Evolutionary conservation across 768 basidiomycete species (phyloP), one percentile per base, ranked within the genome.

Genomic region (Boletus rubroflammeus): DNA sequence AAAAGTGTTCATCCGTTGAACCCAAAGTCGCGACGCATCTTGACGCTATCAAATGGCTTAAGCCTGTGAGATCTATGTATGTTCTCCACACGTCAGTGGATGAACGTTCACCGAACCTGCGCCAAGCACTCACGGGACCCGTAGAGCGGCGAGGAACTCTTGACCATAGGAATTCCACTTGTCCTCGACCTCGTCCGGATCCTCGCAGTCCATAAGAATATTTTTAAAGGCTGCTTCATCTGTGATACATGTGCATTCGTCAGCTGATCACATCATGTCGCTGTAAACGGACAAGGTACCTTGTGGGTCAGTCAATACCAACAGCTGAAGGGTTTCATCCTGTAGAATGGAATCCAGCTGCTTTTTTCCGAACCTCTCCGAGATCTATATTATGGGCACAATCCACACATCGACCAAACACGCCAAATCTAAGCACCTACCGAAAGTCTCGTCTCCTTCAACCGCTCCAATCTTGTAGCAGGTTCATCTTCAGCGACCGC

Each of bases 1-100:
- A 23, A 41, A 10, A 7, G 19, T 4, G 14, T 28, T 65, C 38
- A 68, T 55, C 62, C 68, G 9, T 59, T 51, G 47, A 62, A 78
- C 9, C 64, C 69, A 58, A 70, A 76, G 23, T 67, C 64, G 5
- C 66, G 66, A 35, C 64, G 69, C 52, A 78, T 50, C 34, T 59
- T 57, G 46, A 53, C 49, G 10, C 62, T 48, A 48, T 66, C 63
- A 15, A 73, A 66, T 6, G 48, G 23, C 44, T 57, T 55, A 50
- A 39, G 51, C 3, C 26, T 25, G 8, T 9, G 17, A 6, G 31
- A 38, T 47, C 51, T 59, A 26, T 38, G 36, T 48, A 28, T 49
- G 17, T 47, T 48, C 17, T 43, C 23, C 10, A 4, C 23, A 4
- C 9, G 28, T 65, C 36, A 51, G 26, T 21, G 21, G 19, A 44